Percentiles rank a stretch among this genome's conserved stretches.
Conservation (phyloP, 768 basidiomycete genomes). For the Brasilioporus rufonigricans region DNA sequence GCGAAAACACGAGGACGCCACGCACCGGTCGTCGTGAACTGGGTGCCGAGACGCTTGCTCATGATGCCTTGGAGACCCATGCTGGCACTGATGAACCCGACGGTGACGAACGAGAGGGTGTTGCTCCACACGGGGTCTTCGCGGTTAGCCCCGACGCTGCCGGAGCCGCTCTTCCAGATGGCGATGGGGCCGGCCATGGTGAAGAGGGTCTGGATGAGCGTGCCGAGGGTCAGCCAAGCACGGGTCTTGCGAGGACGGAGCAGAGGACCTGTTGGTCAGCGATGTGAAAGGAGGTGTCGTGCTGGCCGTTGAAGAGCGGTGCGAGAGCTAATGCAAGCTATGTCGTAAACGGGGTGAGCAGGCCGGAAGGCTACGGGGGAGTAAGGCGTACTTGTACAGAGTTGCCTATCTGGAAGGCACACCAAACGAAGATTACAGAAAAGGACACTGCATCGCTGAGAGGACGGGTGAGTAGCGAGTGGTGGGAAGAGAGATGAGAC, state of each 20-base stretch:
- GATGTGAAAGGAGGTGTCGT: no score
- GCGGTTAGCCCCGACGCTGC: constrained; percentile 50
- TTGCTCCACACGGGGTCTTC: constrained; percentile 72
- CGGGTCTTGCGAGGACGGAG: constrained; percentile 72
- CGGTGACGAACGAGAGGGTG: constrained; percentile 61
- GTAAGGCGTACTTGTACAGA: constrained; percentile 51
- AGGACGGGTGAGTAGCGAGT: no score
- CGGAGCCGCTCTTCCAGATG: constrained; percentile 67
- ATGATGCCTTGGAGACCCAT: no score
- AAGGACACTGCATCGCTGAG: constrained; percentile 75
- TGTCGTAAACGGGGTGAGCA: background rate
- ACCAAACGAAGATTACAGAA: constrained; percentile 81
- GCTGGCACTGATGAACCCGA: no score
- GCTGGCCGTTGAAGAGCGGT: no score
- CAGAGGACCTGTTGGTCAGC: constrained; percentile 82
- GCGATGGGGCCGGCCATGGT: constrained; percentile 70
- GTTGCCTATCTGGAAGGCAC: constrained; percentile 83
- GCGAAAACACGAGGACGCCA: no score
- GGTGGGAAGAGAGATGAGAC: constrained; percentile 26
- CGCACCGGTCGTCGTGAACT: no score
- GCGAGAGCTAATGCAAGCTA: constrained; percentile 80
- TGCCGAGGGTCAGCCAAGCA: constrained; percentile 69
- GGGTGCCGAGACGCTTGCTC: no score
- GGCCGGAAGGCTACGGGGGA: background rate
- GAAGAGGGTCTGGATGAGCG: constrained; percentile 70